Conservation (phyloP, 352 stramenopile species). For the Phytophthora quininea region DNA sequence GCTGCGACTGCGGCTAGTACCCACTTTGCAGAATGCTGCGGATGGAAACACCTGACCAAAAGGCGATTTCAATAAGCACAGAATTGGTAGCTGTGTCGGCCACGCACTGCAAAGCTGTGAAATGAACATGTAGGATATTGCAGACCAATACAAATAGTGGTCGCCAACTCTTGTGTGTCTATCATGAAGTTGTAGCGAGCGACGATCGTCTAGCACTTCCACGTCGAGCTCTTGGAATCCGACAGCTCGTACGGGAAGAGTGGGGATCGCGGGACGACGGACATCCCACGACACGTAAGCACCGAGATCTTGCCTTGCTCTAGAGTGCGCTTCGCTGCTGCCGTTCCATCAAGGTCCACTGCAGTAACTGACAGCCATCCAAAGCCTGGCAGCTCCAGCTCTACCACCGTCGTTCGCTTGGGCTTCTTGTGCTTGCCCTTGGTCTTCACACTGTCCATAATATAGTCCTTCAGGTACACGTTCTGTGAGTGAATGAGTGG, state of each 20-base stretch:
- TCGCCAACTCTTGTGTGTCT: too few species aligned
- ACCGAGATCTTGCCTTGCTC: constrained; percentile 65
- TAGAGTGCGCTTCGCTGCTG: constrained; percentile 67
- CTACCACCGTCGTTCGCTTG: constrained; percentile 80
- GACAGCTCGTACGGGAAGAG: constrained; percentile 87
- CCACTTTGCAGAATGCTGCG: too few species aligned
- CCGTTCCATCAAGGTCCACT: constrained; percentile 79
- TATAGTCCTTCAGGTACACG: constrained; percentile 72
- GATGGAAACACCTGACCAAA: too few species aligned
- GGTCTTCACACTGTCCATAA: constrained; percentile 59
- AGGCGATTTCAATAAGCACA: too few species aligned
- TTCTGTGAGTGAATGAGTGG: constrained; percentile 60
- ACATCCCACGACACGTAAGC: constrained; percentile 65
- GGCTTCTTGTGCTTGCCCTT: constrained; percentile 84
- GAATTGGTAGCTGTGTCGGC: too few species aligned
- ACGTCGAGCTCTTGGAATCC: constrained; percentile 73
- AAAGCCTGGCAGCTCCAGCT: constrained; percentile 82
- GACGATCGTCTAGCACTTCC: constrained; percentile 82
- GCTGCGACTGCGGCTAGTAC: too few species aligned
- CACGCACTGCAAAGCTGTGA: too few species aligned
- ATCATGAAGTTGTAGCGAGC: too few species aligned
- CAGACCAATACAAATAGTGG: too few species aligned
- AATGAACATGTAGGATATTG: too few species aligned
- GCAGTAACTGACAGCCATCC: constrained; percentile 81
- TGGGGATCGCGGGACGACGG: constrained; percentile 57